Base-by-base conservation (phyloP, 2,329 filamentous ascomycete species). In the Venturia asperata region DNA sequence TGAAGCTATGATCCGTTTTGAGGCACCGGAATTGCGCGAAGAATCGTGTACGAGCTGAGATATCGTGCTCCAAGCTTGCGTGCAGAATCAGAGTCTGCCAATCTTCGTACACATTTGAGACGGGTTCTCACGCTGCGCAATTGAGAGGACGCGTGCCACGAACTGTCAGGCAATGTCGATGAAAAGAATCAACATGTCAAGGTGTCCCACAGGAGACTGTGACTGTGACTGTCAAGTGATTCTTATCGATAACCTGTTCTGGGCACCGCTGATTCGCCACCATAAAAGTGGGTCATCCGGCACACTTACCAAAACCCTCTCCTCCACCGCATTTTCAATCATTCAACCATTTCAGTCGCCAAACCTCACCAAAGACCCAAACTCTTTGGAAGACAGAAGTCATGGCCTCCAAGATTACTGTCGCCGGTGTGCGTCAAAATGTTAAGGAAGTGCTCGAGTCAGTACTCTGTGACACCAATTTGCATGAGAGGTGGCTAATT, bases 381-480 rank as follows among this genome's bases (percentile, higher is more conserved):
- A 13, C 88, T 87, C 90, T 89, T 83, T 90, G 89, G 88, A 90
- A 92, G 89, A 92, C 89, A 89, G 52, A 39, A 58, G 87, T 85
- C 84, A 87, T 61, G 24, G 49, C 63, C 37, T 66, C 65, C 24
- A 66, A 66, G 43, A 65, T 66, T 61, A 60, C 62, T 67, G 72
- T 82, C 78, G 91, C 91, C 86, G 91, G 92, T 90, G 92, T 96
- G 86, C 91, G 92, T 86, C 84, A 86, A 80, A 52, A 52, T 52
- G 47, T 21, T 30, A 34, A 34, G 30, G 30, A 34, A 34, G 21
- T 52, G 3, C 13, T 21, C 11, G 5, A 5, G 30, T 34, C 30
- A 34, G 30, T 34, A 34, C 30, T 34, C 21, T 10, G 5, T 10
- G 10, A 4, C 47, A 9, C 11, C 47, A 11, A 21, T 11, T 27